These are phyloP conservation scores for Phytophthora crassamura DNA, from an alignment of 352 stramenopile genomes.

Conservation along the genomic window DNA sequence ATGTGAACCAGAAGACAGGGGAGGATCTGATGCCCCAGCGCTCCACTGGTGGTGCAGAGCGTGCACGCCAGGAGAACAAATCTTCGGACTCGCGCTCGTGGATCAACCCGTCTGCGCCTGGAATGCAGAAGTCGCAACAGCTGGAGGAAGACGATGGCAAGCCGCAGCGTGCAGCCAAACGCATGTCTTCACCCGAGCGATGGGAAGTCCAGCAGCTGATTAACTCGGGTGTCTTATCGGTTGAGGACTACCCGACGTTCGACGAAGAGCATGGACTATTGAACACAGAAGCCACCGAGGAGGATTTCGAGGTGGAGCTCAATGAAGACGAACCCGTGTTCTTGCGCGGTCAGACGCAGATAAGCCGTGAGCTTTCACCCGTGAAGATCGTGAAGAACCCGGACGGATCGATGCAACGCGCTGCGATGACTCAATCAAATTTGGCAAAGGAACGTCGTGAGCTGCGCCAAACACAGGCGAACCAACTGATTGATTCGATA, in stretches of 20 bases:
- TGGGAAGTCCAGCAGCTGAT: slow-evolving; percentile 99
- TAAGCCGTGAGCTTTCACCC: slow-evolving; percentile 92
- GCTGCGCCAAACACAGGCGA: slow-evolving; percentile 96
- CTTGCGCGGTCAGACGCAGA: slow-evolving; percentile 94
- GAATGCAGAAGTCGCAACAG: slow-evolving; percentile 73
- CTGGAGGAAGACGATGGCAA: slow-evolving; percentile 78
- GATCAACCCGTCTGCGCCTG: slow-evolving; percentile 88
- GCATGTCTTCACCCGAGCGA: slow-evolving; percentile 96
- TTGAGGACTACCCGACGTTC: slow-evolving; percentile 98
- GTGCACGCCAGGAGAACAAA: slow-evolving; percentile 56
- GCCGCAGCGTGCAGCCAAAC: slow-evolving; percentile 78
- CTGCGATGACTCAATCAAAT: slow-evolving; percentile 96
- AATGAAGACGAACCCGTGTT: slow-evolving; percentile 98
- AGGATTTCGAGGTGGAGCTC: slow-evolving; percentile 95
- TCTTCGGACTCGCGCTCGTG: slow-evolving; percentile 71
- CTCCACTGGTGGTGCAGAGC: slow-evolving; percentile 64
- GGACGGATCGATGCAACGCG: slow-evolving; percentile 97
- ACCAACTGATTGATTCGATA: slow-evolving; percentile 97
- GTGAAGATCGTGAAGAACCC: slow-evolving; percentile 99
- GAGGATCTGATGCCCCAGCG: slow-evolving; percentile 95
- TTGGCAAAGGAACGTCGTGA: slow-evolving; percentile 98
- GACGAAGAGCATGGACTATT: slow-evolving; percentile 93
- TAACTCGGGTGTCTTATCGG: slow-evolving; percentile 96
- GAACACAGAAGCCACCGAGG: slow-evolving; percentile 82
- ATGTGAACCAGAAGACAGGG: slow-evolving; percentile 97